phyloP scores from a whole-genome alignment of 805 yeast species.

The Wickerhamia fluorescens region DNA sequence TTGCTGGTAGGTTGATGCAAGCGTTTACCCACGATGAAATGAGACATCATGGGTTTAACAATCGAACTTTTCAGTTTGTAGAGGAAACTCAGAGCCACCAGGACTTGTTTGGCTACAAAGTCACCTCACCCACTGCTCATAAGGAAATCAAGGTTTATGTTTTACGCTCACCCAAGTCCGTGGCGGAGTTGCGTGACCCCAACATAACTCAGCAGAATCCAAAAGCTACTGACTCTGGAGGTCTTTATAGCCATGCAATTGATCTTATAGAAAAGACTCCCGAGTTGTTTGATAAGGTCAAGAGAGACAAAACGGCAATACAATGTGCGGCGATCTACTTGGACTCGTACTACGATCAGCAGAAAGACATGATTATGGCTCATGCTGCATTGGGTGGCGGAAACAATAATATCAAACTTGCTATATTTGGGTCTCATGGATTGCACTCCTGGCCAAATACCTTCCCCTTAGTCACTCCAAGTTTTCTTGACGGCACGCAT shows the following conservation, averaged over 20 bases:
- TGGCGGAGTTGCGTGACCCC: slow-evolving; percentile 66
- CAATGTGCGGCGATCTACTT: slow-evolving; percentile 82
- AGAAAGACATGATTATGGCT: slow-evolving; percentile 52
- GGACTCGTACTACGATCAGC: slow-evolving; percentile 78
- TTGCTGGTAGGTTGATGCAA: slow-evolving; percentile 84
- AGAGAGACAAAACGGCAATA: slow-evolving; percentile 49
- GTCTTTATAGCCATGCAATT: slow-evolving; percentile 68
- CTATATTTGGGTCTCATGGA: slow-evolving; percentile 93
- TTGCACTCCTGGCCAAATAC: slow-evolving; percentile 88
- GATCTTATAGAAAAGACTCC: slow-evolving; percentile 51
- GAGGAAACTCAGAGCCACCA: slow-evolving; percentile 40
- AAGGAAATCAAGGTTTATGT: slow-evolving; percentile 74
- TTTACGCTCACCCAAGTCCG: slow-evolving; percentile 57
- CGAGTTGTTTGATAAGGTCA: slow-evolving; percentile 19
- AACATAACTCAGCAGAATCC: slow-evolving; percentile 83
- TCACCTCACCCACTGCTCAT: slow-evolving; percentile 47
- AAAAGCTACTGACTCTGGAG: slow-evolving; percentile 66
- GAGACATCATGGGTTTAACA: slow-evolving; percentile 70
- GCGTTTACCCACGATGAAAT: slow-evolving; percentile 89
- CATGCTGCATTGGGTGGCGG: slow-evolving; percentile 98
- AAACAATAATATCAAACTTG: slow-evolving; percentile 58
- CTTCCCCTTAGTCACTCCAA: slow-evolving; percentile 59
- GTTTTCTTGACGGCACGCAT: slow-evolving; percentile 66
- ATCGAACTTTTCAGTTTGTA: slow-evolving; percentile 66
- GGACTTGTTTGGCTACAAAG: slow-evolving; percentile 25